A percentile compares a stretch with the other conserved stretches of the same genome.
Conservation (phyloP, 2,329 filamentous ascomycete species). For the Parascedosporium putredinis region DNA sequence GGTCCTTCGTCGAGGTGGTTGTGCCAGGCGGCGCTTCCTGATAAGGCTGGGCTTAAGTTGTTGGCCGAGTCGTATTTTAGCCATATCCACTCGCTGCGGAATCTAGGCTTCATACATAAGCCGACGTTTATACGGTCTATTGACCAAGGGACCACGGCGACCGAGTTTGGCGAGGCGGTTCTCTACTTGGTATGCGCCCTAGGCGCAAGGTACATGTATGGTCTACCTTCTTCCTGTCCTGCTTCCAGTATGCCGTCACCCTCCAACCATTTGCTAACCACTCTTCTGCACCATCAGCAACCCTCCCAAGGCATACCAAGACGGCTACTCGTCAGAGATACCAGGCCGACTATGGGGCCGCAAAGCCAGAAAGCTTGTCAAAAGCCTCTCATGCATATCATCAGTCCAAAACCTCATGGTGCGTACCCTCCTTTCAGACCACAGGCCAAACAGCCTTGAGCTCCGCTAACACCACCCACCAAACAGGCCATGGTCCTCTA, state of each 20-base stretch:
- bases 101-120: constrained; percentile 29
- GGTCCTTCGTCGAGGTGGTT: neutral
- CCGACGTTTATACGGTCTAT: constrained; percentile 27
- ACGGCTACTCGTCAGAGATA: constrained; percentile 13
- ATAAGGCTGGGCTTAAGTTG: neutral
- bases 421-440: constrained; percentile 11
- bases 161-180: constrained; percentile 25
- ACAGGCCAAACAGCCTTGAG: neutral
- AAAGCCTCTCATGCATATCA: constrained; percentile 28
- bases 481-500: constrained; percentile 25
- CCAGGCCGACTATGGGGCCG: constrained; percentile 29
- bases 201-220: constrained; percentile 16
- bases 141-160: constrained; percentile 23
- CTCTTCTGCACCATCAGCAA: too few species aligned
- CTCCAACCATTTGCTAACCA: neutral
- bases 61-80: constrained; percentile 2
- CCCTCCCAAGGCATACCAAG: constrained; percentile 12
- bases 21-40: neutral
- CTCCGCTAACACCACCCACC: too few species aligned
- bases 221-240: neutral
- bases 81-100: constrained; percentile 24
- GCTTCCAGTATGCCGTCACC: neutral
- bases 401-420: constrained; percentile 29
- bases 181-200: constrained; percentile 27
- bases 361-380: constrained; percentile 23